Evolutionary conservation across 805 yeast genomes (phyloP).

Genomic region (Candida multigemmis): DNA sequence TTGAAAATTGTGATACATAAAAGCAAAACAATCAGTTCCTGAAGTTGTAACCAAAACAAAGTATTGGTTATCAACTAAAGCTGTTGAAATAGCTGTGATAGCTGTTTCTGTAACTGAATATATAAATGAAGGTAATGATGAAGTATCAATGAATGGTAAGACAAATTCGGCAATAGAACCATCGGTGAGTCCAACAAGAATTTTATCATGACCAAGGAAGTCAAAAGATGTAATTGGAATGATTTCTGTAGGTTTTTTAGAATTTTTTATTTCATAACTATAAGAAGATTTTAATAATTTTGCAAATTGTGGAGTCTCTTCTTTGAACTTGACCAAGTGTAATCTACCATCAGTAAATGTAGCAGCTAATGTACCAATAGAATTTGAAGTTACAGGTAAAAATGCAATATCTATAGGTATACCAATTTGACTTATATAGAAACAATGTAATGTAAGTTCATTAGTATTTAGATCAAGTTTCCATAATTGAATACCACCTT

Average conservation of each 20-base stretch:
- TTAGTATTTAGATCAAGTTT: slow-evolving; percentile 18
- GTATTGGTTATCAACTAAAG: slow-evolving; percentile 9
- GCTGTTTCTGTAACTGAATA: slow-evolving; percentile 22
- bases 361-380: slow-evolving; percentile 39
- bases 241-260: slow-evolving; percentile 3
- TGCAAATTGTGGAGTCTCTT: slow-evolving; percentile 5
- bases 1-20: slow-evolving; percentile 17
- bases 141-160: slow-evolving; percentile 16
- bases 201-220: slow-evolving; percentile 30
- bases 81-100: slow-evolving; percentile 16
- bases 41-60: slow-evolving; percentile 20
- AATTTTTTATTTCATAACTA: slow-evolving; percentile 8
- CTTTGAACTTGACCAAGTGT: slow-evolving; percentile 38
- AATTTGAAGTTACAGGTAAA: slow-evolving; percentile 36
- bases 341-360: slow-evolving; percentile 50
- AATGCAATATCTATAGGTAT: slow-evolving; percentile 19
- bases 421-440: too few relatives aligned
- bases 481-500: slow-evolving; percentile 40
- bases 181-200: slow-evolving; percentile 49
- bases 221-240: slow-evolving; percentile 38
- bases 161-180: slow-evolving; percentile 56
- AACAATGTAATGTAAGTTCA: slow-evolving; percentile 15
- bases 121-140: slow-evolving; percentile 20
- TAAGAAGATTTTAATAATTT: slow-evolving; percentile 14
- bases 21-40: slow-evolving; percentile 14